These are phyloP conservation scores for Candida anglica DNA, from an alignment of 805 yeast genomes.

Conservation along the genomic window DNA sequence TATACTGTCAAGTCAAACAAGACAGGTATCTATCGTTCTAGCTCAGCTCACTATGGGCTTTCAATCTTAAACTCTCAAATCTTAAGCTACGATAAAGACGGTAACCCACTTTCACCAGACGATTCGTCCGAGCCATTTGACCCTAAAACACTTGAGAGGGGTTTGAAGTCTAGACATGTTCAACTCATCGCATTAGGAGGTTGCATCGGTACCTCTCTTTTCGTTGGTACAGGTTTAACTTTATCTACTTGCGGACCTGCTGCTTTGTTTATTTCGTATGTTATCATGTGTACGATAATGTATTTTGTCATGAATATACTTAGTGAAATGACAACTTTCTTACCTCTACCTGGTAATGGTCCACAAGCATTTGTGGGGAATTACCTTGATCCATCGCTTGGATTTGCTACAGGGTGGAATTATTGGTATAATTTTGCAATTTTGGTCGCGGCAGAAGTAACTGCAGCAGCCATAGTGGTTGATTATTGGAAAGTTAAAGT, in stretches of 20 bases:
- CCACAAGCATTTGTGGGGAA: slow-evolving; percentile 2
- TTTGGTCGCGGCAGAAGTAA: slow-evolving; percentile 37
- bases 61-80: slow-evolving; percentile 24
- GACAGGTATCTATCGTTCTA: slow-evolving; percentile 20
- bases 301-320: slow-evolving; percentile 27
- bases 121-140: slow-evolving; percentile 14
- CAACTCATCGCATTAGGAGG: slow-evolving; percentile 33
- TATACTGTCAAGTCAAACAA: too few relatives aligned
- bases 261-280: slow-evolving; percentile 43
- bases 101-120: slow-evolving; percentile 12
- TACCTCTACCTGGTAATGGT: slow-evolving; percentile 30
- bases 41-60: slow-evolving; percentile 19
- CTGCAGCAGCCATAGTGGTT: slow-evolving; percentile 46
- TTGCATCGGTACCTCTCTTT: slow-evolving; percentile 48
- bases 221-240: slow-evolving; percentile 50
- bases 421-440: slow-evolving; percentile 23
- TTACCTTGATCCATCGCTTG: slow-evolving; percentile 40
- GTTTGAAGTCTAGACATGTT: slow-evolving; percentile 47
- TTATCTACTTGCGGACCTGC: slow-evolving; percentile 47
- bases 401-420: slow-evolving; percentile 46
- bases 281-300: slow-evolving; percentile 17
- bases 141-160: slow-evolving; percentile 26
- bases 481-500: slow-evolving; percentile 40
- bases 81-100: slow-evolving; percentile 18
- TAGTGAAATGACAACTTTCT: slow-evolving; percentile 29